Evolutionary conservation across 345 rosid species (phyloP), one percentile per base, ranked within the genome.

Genomic region (Rhizophora apiculata): DNA sequence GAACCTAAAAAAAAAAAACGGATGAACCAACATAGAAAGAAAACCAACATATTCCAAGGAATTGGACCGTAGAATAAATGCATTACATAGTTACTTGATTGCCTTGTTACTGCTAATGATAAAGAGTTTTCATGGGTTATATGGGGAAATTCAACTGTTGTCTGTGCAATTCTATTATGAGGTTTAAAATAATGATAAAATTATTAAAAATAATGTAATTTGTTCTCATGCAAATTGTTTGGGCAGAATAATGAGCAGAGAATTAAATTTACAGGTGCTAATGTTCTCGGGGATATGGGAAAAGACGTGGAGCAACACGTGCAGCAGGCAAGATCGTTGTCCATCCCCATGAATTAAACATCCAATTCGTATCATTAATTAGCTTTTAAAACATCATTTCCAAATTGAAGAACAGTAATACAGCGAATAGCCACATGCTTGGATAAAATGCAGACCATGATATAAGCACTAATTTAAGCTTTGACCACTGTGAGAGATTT

Each of bases 231-330:
- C 64, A 36, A 9, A 58, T 30, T 64, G 64, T 58, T 49, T 65
- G 65, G 60, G 37, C 20, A 63, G 9, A 62, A 57, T 46, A 71
- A 70, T 60, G 55, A 69, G 31, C 52, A 73, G 72, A 78, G 72
- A 81, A 74, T 49, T 62, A 69, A 39, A 74, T 71, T 68, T 68
- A 85, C 86, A 74, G 87, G 74, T 73, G 84, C 67, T 84, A 71
- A 72, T 82, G 87, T 76, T 77, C 82, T 73, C 71, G 69, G 74
- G 72, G 72, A 60, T 36, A 81, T 36, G 78, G 82, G 84, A 69
- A 60, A 36, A 81, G 65, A 76, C 67, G 77, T 80, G 85, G 81
- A 82, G 62, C 73, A 63, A 85, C 93, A 86, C 85, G 82, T 84
- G 86, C 77, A 71, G 86, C 77, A 72, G 68, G 46, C 78, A 79